A percentile compares a stretch with the other conserved stretches of the same genome.
These are phyloP conservation scores for Saturnispora sanitii DNA, from an alignment of 805 yeast genomes.

Conservation along the genomic window DNA sequence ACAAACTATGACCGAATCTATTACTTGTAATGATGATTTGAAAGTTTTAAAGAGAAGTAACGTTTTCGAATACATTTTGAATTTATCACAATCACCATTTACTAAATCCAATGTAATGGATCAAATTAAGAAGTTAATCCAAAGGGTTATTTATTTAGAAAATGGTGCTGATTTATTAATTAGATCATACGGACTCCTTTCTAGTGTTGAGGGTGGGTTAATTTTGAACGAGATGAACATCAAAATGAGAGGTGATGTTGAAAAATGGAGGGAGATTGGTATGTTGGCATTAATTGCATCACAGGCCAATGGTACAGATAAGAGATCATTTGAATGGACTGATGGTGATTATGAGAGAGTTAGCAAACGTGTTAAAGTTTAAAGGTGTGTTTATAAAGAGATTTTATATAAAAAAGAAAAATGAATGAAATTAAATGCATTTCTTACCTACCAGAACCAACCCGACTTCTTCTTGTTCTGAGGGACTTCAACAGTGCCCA, in stretches of 20 bases:
- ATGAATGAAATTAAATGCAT: neutral
- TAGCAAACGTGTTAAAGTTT: slow-evolving; percentile 33
- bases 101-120: slow-evolving; percentile 31
- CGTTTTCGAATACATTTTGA: slow-evolving; percentile 59
- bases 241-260: slow-evolving; percentile 3
- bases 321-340: slow-evolving; percentile 57
- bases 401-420: neutral
- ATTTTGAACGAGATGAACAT: slow-evolving; percentile 4
- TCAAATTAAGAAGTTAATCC: slow-evolving; percentile 34
- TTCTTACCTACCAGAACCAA: neutral
- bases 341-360: slow-evolving; percentile 36
- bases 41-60: slow-evolving; percentile 41
- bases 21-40: slow-evolving; percentile 42
- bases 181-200: slow-evolving; percentile 44
- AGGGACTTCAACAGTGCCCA: slow-evolving; percentile 31
- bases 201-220: slow-evolving; percentile 28
- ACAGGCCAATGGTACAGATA: slow-evolving; percentile 29
- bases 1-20: slow-evolving; percentile 37
- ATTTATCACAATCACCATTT: slow-evolving; percentile 44
- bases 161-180: slow-evolving; percentile 50
- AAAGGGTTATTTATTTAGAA: slow-evolving; percentile 40
- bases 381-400: slow-evolving; percentile 5
- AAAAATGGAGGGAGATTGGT: slow-evolving; percentile 11
- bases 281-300: slow-evolving; percentile 35
- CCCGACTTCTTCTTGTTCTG: neutral